Percentiles rank a stretch among this genome's conserved stretches.
These are phyloP conservation scores for Arabidopsis thaliana DNA, from an alignment of 345 rosid genomes.

Conservation along the genomic window TAIR10.1 NC_003076.8:6148501-6149000, in stretches of 20 bases:
- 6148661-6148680: slow-evolving; percentile 52
- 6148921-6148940: slow-evolving; percentile 24
- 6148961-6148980: slow-evolving; percentile 90
- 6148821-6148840: slow-evolving; percentile 63
- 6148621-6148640: slow-evolving; percentile 96
- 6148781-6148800: slow-evolving; percentile 63
- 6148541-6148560: slow-evolving; percentile 93
- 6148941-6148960: slow-evolving; percentile 12
- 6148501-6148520: slow-evolving; percentile 87
- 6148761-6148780: slow-evolving; percentile 74
- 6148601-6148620: slow-evolving; percentile 89
- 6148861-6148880: slow-evolving; percentile 52
- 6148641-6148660: slow-evolving; percentile 63
- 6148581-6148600: slow-evolving; percentile 79
- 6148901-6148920: slow-evolving; percentile 19
- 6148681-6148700: slow-evolving; percentile 53
- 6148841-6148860: slow-evolving; percentile 95
- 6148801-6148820: slow-evolving; percentile 51
- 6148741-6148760: slow-evolving; percentile 82
- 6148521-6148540: slow-evolving; percentile 72
- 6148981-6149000: slow-evolving; percentile 91
- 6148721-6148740: slow-evolving; percentile 74
- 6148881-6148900: slow-evolving; percentile 26
- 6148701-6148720: slow-evolving; percentile 62
- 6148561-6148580: slow-evolving; percentile 72